Conservation (phyloP, 2,329 filamentous ascomycete species). For the Penicillium sp. region DNA sequence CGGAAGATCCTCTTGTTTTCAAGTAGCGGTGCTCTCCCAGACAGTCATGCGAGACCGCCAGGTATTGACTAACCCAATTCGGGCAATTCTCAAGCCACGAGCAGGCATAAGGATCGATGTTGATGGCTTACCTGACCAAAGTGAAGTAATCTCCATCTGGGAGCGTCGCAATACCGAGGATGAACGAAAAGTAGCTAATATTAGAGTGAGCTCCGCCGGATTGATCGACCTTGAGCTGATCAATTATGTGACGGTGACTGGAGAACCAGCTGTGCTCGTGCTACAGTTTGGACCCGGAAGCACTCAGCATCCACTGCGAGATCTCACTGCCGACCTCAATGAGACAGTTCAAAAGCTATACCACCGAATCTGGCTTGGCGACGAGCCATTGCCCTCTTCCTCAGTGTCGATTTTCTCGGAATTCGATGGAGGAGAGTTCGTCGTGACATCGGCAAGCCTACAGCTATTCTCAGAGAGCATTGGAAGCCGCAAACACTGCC, state of each 20-base stretch:
- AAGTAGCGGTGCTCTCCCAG: background rate
- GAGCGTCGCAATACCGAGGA: background rate
- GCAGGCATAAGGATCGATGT: background rate
- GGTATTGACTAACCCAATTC: background rate
- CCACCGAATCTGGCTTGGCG: slow-evolving; percentile 89
- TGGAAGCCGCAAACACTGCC: slow-evolving; percentile 1
- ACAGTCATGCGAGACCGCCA: background rate
- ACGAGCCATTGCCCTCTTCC: slow-evolving; percentile 69
- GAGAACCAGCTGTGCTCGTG: slow-evolving; percentile 62
- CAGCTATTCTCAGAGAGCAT: background rate
- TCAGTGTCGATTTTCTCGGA: slow-evolving; percentile 53
- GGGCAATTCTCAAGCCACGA: background rate
- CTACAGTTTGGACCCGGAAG: slow-evolving; percentile 76
- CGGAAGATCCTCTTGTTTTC: background rate
- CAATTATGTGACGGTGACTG: slow-evolving; percentile 53
- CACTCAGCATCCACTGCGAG: slow-evolving; percentile 84
- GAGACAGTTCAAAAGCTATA: slow-evolving; percentile 97
- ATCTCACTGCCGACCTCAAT: slow-evolving; percentile 73
- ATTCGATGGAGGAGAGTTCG: slow-evolving; percentile 61
- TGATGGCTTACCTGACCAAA: background rate
- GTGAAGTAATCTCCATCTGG: background rate
- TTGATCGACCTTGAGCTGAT: background rate
- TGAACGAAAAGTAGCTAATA: background rate
- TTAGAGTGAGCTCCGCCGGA: background rate
- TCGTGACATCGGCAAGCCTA: slow-evolving; percentile 7